Conservation (phyloP, 441 rosid genomes). For the Pelargonium australe region DNA sequence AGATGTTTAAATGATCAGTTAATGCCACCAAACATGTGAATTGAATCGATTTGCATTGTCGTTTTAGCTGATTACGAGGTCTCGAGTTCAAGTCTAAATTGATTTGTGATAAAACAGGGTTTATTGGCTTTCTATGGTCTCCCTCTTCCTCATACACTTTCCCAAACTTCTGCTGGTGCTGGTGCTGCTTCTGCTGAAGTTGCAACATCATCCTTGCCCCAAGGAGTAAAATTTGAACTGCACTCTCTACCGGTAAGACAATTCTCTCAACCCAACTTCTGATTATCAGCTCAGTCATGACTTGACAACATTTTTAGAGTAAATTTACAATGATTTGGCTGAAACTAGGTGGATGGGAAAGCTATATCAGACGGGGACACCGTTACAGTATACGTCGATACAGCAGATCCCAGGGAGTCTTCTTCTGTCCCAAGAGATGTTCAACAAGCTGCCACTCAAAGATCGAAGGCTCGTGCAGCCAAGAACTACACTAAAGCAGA, state of each 20-base stretch:
- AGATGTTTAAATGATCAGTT: no score
- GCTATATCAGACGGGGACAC: slow-evolving; percentile 79
- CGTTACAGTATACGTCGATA: slow-evolving; percentile 57
- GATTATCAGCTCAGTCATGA: background rate
- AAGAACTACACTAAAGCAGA: slow-evolving; percentile 55
- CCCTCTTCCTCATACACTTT: slow-evolving; percentile 51
- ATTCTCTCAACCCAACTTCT: no score
- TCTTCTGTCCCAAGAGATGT: slow-evolving; percentile 50
- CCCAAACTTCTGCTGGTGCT: slow-evolving; percentile 27
- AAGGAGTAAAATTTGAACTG: slow-evolving; percentile 49
- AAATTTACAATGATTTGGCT: slow-evolving; percentile 4
- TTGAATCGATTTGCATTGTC: no score
- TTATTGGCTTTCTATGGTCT: slow-evolving; percentile 73
- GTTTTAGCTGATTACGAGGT: no score
- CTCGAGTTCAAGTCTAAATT: no score
- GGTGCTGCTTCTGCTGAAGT: slow-evolving; percentile 21
- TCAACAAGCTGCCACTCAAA: slow-evolving; percentile 43
- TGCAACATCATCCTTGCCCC: slow-evolving; percentile 35
- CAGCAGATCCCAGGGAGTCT: slow-evolving; percentile 50
- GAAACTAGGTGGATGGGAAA: slow-evolving; percentile 59
- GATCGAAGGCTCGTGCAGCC: slow-evolving; percentile 49
- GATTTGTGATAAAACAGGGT: slow-evolving; percentile 38
- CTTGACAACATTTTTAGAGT: background rate
- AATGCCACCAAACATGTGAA: no score
- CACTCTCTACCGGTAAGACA: slow-evolving; percentile 53